A percentile compares a stretch with the other conserved stretches of the same genome.
Evolutionary conservation across 106 monocot genomes (phyloP).

Genomic region (Amphibolis antarctica): DNA sequence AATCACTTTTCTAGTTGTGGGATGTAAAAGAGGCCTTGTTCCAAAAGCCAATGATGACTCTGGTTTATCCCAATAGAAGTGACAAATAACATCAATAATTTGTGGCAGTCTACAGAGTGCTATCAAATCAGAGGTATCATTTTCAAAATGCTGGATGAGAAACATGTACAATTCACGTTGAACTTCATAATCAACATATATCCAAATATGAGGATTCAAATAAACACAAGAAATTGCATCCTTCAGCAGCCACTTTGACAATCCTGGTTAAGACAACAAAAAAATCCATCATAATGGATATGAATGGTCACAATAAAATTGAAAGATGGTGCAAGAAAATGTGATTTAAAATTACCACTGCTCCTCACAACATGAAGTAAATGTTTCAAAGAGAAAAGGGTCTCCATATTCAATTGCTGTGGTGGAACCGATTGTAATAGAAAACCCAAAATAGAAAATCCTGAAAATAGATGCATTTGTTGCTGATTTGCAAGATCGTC

Average conservation of each 20-base stretch:
- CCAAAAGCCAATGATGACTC: slow-evolving; percentile 32
- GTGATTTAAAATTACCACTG: slow-evolving; percentile 38
- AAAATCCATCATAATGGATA: too few species aligned
- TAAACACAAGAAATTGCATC: slow-evolving; percentile 76
- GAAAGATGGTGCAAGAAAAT: too few species aligned
- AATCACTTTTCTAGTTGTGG: slow-evolving; percentile 45
- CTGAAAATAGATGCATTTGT: slow-evolving; percentile 89
- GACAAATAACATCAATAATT: slow-evolving; percentile 67
- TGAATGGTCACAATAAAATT: too few species aligned
- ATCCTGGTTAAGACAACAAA: slow-evolving; percentile 28
- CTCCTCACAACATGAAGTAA: slow-evolving; percentile 58
- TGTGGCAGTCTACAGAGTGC: slow-evolving; percentile 49
- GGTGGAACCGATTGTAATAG: slow-evolving; percentile 81
- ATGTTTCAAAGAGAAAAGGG: slow-evolving; percentile 65
- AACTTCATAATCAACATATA: slow-evolving; percentile 78
- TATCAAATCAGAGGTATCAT: slow-evolving; percentile 35
- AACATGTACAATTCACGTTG: slow-evolving; percentile 93
- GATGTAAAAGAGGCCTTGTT: slow-evolving; percentile 51
- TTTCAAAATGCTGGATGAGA: slow-evolving; percentile 85
- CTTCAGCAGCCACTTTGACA: slow-evolving; percentile 61
- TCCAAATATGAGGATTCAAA: slow-evolving; percentile 89
- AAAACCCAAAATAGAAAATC: slow-evolving; percentile 87
- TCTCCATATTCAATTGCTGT: slow-evolving; percentile 60
- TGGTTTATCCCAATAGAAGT: slow-evolving; percentile 85
- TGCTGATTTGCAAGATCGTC: slow-evolving; percentile 87